Evolutionary conservation across 2,329 filamentous ascomycete species (phyloP).

Genomic region (Cadophora luteo-olivacea): DNA sequence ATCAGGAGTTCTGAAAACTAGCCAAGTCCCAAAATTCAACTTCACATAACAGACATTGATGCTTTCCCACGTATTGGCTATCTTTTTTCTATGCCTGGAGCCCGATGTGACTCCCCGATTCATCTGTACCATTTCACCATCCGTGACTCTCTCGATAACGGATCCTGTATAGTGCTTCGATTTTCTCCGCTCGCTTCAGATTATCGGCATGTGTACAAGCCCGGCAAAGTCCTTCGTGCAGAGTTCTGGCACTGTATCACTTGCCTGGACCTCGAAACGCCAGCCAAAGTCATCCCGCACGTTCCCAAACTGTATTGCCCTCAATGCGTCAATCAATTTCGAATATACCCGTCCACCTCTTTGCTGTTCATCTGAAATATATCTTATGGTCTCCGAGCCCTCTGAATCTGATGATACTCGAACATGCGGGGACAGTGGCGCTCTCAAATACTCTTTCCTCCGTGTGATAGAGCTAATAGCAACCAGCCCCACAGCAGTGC

Average conservation of each 20-base stretch:
- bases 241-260: not conserved
- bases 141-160: too few species aligned
- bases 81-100: too few species aligned
- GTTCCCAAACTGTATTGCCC: not conserved
- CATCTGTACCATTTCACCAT: too few species aligned
- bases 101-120: too few species aligned
- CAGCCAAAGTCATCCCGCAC: not conserved
- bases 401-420: not conserved
- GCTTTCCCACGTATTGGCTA: too few species aligned
- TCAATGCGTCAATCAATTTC: not conserved
- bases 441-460: not conserved
- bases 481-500: not conserved
- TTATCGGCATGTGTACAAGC: not conserved
- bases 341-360: not conserved
- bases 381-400: not conserved
- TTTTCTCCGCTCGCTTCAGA: not conserved
- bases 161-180: too few species aligned
- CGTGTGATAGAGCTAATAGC: not conserved
- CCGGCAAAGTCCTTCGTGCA: not conserved
- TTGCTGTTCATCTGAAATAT: not conserved
- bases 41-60: too few species aligned
- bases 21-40: too few species aligned
- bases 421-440: not conserved
- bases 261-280: not conserved
- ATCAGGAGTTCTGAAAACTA: too few species aligned